Percentiles rank a stretch among this genome's conserved stretches.
Conservation (phyloP, 441 rosid genomes). For the Isatis lusitanica region DNA sequence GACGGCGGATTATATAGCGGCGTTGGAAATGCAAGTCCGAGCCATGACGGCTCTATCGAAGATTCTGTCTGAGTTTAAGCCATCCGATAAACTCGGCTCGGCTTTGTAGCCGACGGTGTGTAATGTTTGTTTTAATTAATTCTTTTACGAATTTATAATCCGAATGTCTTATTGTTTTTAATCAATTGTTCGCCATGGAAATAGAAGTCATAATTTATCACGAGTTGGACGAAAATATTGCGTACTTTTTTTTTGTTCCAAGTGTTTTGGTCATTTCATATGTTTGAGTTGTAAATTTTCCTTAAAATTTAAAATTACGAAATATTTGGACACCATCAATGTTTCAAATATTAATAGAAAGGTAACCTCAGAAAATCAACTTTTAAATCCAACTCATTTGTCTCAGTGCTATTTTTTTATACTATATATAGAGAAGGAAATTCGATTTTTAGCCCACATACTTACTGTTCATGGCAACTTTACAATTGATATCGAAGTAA, state of each 20-base stretch:
- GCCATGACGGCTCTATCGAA: constrained; percentile 78
- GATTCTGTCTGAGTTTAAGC: constrained; percentile 32
- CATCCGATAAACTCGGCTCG: constrained; percentile 20
- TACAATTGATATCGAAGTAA: not conserved
- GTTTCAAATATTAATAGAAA: not conserved
- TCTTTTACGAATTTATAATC: constrained; percentile 12
- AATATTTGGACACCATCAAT: not conserved
- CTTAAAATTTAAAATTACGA: not conserved
- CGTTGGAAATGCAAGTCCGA: constrained; percentile 94
- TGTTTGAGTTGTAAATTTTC: constrained; percentile 4
- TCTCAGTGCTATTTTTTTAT: too few relatives aligned
- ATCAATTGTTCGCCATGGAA: constrained; percentile 19
- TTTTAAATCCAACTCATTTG: too few relatives aligned
- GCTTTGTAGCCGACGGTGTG: constrained; percentile 29
- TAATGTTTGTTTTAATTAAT: constrained; percentile 9
- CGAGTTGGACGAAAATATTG: constrained; percentile 15
- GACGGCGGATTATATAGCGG: constrained; percentile 88
- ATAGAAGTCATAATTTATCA: constrained; percentile 8
- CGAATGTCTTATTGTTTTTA: constrained; percentile 16
- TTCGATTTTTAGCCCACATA: not conserved
- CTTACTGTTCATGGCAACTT: not conserved
- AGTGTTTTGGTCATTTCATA: constrained; percentile 1
- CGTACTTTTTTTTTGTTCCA: not conserved
- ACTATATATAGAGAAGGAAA: not conserved
- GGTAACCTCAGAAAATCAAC: not conserved